Base-by-base conservation (phyloP, 2,329 filamentous ascomycete species). In the Curvularia sp. region DNA sequence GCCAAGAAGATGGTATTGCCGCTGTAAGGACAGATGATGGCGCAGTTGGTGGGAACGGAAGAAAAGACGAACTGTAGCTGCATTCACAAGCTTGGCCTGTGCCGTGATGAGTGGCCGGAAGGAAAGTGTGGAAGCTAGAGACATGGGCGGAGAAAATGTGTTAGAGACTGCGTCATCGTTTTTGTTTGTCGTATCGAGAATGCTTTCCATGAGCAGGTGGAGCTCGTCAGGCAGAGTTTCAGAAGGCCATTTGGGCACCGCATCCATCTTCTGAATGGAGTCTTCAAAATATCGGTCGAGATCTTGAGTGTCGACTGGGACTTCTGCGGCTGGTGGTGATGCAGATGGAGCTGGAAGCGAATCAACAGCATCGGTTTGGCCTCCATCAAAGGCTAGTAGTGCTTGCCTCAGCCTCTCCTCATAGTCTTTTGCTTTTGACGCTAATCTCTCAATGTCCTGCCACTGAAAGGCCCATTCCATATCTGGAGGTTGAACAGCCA, bases 1-100 rank as follows among this genome's bases (percentile, higher is more conserved):
- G 2, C 92, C 90, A 6, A 98, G 82, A 1, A 98, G 83, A 52
- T 96, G 91, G 64, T 95, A 97, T 43, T 89, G 85, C 58, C 86
- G 87, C 69, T 96, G 92, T 1, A 96, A 72, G 4, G 83, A 82
- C 0, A 98, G 79, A 71, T 98, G 93, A 1, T 85, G 80, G 15
- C 86, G 85, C 4, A 99, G 78, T 9, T 86, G 81, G 70, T 96
- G 91, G 5, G 87, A 83, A 18, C 84, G 84, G 73, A 97, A 96
- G 20, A 98, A 84, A 8, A 96, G 80, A 18, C 86, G 83, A 67
- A 97, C 85, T 56, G 90, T 91, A 52, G 91, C 89, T 30, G 86
- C 86, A 65, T 93, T 95, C 38, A 97, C 84, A 0, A 96, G 80
- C 42, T 87, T 85, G 6, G 91, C 87, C 76, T 98, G 94, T 0